Base-by-base conservation (phyloP, 805 yeast genomes). In the Wickerhamiella sorbophila region DNA sequence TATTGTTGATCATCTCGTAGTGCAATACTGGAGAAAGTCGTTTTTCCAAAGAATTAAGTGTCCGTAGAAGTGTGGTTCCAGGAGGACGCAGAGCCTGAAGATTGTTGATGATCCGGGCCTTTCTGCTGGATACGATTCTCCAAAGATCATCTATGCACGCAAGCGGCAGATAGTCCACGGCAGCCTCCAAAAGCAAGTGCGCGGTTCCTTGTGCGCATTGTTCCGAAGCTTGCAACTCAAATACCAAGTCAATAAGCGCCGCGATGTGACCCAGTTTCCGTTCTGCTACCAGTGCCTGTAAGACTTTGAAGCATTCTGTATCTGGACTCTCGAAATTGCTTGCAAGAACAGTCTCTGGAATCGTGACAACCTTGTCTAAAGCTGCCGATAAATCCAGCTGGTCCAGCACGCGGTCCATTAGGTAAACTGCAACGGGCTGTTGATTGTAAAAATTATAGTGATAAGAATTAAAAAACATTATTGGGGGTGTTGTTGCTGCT, bases 61-160 rank as follows among this genome's bases (percentile, higher is more conserved):
- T 38, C 5, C 50, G 41, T 5, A 49, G 38, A 14, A 48, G 36
- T 1, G 33, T 34, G 10, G 48, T 38, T 27, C 49, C 43, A 15
- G 40, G 31, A 12, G 40, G 27, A 18, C 48, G 45, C 29, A 31
- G 33, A 3, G 46, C 43, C 12, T 15, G 31, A 2, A 32, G 22
- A 22, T 22, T 22, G 21, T 15, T 31, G 5, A 34, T 27, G 15
- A 42, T 35, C 24, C 5, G 27, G 4, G 17, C 6, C 5, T 15
- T 12, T 14, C 49, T 38, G 3, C 10, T 18, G 29, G 43, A 49
- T 6, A 43, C 26, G 37, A 31, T 43, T 2, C 36, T 31, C 33
- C 45, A 34, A 16, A 47, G 29, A 24, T 27, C 29, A 10, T 18
- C 24, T 24, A 34, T 16, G 9, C 26, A 27, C 3, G 22, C 22